These are phyloP conservation scores for Chalciporus sphaerocephalus DNA, from an alignment of 768 basidiomycete genomes.

Conservation along the genomic window DNA sequence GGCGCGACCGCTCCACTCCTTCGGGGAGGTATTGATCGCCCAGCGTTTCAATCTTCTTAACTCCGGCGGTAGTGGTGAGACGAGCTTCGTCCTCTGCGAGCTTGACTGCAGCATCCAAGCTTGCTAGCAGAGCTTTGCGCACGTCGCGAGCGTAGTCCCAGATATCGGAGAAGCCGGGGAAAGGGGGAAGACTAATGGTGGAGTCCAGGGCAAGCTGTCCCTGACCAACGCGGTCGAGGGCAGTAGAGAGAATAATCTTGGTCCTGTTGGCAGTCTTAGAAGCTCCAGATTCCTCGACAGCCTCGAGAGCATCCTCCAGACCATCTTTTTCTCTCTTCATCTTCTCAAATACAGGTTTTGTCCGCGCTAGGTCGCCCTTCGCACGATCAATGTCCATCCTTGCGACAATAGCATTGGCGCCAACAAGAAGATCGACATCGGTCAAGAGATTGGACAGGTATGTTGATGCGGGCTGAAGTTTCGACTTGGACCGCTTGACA, in stretches of 20 bases:
- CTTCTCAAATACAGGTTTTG: slow-evolving; percentile 82
- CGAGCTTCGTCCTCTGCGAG: slow-evolving; percentile 84
- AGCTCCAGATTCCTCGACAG: slow-evolving; percentile 71
- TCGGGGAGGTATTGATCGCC: slow-evolving; percentile 76
- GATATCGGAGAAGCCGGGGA: slow-evolving; percentile 76
- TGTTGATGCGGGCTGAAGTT: slow-evolving; percentile 88
- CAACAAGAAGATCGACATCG: slow-evolving; percentile 84
- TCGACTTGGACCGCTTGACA: slow-evolving; percentile 92
- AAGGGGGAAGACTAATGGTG: slow-evolving; percentile 60
- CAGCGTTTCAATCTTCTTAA: slow-evolving; percentile 60
- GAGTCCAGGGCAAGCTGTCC: slow-evolving; percentile 65
- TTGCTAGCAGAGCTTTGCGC: slow-evolving; percentile 67
- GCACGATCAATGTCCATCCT: slow-evolving; percentile 71
- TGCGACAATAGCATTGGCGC: slow-evolving; percentile 85
- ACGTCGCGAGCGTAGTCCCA: slow-evolving; percentile 88
- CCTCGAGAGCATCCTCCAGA: slow-evolving; percentile 75
- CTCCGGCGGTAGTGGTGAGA: slow-evolving; percentile 55
- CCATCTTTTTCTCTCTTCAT: slow-evolving; percentile 71
- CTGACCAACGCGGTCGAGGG: slow-evolving; percentile 70
- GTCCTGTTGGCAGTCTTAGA: slow-evolving; percentile 50
- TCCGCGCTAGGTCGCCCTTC: slow-evolving; percentile 57
- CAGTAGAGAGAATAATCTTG: slow-evolving; percentile 54
- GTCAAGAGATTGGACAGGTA: slow-evolving; percentile 87
- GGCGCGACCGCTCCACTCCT: slow-evolving; percentile 73
- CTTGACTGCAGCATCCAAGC: slow-evolving; percentile 75